Base-by-base conservation (phyloP, 179 eudicot genomes). In the Heliamphora ciliata region DNA sequence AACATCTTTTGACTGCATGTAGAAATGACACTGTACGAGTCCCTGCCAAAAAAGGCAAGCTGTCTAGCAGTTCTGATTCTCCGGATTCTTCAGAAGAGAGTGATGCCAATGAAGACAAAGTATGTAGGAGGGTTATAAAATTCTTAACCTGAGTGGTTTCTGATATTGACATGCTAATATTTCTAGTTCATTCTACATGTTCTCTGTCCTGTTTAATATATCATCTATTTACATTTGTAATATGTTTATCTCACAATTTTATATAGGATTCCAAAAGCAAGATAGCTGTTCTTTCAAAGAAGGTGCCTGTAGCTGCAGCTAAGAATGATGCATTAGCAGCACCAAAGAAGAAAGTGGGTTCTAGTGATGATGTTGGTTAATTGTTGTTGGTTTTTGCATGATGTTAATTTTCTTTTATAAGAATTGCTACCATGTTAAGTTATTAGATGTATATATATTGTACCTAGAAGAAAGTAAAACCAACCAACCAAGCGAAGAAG, bases 261-360 rank as follows among this genome's bases (percentile, higher is more conserved):
- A 13, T 72, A 31, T 71, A 77, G 82, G 51, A 63, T 10, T 76
- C 81, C 44, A 75, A 80, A 50, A 31, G 64, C 71, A 81, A 81
- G 10, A 14, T 21, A 21, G 71, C 47, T 24, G 78, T 76, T 60
- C 74, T 81, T 71, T 11, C 80, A 5, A 82, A 87, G 52, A 72
- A 69, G 18, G 50, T 31, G 14, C 63, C 86, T 75, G 84, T 74
- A 64, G 52, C 56, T 31, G 87, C 88, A 50, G 80, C 76, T 24
- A 89, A 89, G 82, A 89, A 80, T 61, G 86, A 80, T 65, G 58
- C 83, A 63, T 47, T 69, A 1, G 64, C 80, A 80, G 63, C 86
- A 56, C 68, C 86, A 13, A 85, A 87, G 81, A 89, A 88, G 86
- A 85, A 89, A 81, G 90, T 8, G 7, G 91, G 87, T 14, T 88